Percentiles rank a stretch among this genome's conserved stretches.
Conservation (phyloP, 345 rosid genomes). For the Brassica juncea region DNA sequence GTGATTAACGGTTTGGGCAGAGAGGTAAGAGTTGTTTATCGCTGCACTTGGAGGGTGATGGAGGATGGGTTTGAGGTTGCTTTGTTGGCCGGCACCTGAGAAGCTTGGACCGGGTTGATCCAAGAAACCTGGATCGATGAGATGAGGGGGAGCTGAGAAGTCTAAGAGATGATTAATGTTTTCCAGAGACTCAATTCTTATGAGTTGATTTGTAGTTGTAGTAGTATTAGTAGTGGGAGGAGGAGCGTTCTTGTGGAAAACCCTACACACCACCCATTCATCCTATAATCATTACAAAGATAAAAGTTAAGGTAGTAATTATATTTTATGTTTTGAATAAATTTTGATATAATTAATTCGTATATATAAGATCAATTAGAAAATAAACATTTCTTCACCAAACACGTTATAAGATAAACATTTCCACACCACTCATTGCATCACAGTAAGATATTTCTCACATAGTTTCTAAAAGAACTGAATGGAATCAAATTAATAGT, state of each 20-base stretch:
- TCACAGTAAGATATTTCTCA: background rate
- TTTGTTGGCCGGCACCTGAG: constrained; percentile 15
- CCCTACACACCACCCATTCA: constrained; percentile 97
- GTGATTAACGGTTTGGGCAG: constrained; percentile 51
- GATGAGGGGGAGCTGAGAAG: constrained; percentile 35
- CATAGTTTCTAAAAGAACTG: background rate
- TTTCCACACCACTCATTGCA: constrained; percentile 6
- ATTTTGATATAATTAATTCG: background rate
- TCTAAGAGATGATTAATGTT: constrained; percentile 53
- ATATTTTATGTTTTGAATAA: background rate
- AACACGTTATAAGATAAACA: background rate
- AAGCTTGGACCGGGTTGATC: constrained; percentile 34
- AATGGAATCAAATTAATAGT: background rate
- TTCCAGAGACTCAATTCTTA: constrained; percentile 45
- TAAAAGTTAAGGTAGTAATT: background rate
- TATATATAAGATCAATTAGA: too few relatives aligned
- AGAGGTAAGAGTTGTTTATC: constrained; percentile 66
- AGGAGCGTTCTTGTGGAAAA: constrained; percentile 72
- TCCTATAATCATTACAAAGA: constrained; percentile 44
- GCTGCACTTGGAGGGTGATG: constrained; percentile 46
- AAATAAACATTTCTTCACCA: too few relatives aligned
- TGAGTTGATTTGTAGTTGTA: constrained; percentile 27
- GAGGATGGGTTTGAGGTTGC: constrained; percentile 30
- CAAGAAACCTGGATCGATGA: constrained; percentile 32
- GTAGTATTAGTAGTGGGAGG: background rate